Evolutionary conservation across 768 basidiomycete species (phyloP).

Genomic region (Tulasnella calospora): DNA sequence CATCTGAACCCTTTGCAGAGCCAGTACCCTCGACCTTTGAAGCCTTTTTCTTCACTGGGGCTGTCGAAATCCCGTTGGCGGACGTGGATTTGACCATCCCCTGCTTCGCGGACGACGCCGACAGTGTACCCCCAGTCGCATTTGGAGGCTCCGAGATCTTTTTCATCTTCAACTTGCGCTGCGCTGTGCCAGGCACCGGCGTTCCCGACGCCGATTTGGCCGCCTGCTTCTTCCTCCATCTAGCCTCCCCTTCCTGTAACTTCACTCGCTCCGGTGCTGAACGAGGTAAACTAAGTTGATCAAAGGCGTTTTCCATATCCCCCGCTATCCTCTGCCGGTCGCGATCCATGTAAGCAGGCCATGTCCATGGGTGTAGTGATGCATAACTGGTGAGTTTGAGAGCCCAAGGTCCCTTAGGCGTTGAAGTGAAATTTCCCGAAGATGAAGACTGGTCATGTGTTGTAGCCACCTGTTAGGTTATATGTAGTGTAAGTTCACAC

Average conservation of each 20-base stretch:
- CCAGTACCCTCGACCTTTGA: background rate
- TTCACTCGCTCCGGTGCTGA: slow-evolving; percentile 15
- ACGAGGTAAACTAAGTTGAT: slow-evolving; percentile 2
- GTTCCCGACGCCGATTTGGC: slow-evolving; percentile 10
- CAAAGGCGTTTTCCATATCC: slow-evolving; percentile 12
- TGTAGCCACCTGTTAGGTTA: slow-evolving; percentile 13
- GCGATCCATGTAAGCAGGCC: slow-evolving; percentile 15
- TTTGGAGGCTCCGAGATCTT: slow-evolving; percentile 19
- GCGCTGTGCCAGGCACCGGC: background rate
- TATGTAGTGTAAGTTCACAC: slow-evolving; percentile 3
- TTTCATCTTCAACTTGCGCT: slow-evolving; percentile 21
- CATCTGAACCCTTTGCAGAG: slow-evolving; percentile 6
- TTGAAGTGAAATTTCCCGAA: background rate
- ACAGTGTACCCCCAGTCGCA: slow-evolving; percentile 16
- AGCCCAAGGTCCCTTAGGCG: slow-evolving; percentile 9
- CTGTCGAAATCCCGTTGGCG: background rate
- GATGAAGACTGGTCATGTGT: background rate
- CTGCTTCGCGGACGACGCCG: background rate
- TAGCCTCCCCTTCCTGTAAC: background rate
- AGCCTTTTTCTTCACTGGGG: background rate
- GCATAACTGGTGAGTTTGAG: slow-evolving; percentile 12
- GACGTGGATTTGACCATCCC: slow-evolving; percentile 15
- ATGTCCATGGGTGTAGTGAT: slow-evolving; percentile 23
- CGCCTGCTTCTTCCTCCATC: background rate
- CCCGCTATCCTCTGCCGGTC: slow-evolving; percentile 21